Base-by-base conservation (phyloP, 345 rosid genomes). In the Hibiscus syriacus region DNA sequence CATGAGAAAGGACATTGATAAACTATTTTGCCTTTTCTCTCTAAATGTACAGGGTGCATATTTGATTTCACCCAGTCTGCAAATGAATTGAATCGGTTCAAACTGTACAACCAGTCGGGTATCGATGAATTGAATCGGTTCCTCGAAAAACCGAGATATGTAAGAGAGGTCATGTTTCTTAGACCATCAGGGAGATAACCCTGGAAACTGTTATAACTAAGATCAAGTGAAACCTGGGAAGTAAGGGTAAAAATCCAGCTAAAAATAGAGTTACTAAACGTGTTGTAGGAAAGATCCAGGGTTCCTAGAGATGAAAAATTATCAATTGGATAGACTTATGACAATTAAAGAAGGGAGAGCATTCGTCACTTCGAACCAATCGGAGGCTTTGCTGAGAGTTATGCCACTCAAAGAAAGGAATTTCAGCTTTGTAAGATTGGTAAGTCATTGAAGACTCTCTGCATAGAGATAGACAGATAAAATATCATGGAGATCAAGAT, bases 381-480 rank as follows among this genome's bases (percentile, higher is more conserved):
- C 12, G 2, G 41, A 29, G 27, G 56, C 54, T 3, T 11, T 30
- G 22, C 29, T 26, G 19, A 78, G 80, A 2, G 66, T 5, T 9
- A 32, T 50, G 0, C 0, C 0, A 55, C 69, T 63, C 53, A 79
- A 2, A 46, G 76, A 68, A 39, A 81, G 81, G 34, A 19, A 7
- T 38, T 70, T 29, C 14, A 79, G 66, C 5, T 16, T 57, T 8
- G 49, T 16, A 67, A 79, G 72, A 52, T 20, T 17, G 17, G 72
- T 53, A 19, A 79, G 45, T 81, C 82, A 81, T 5, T 27, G 14
- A n/a, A 79, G n/a, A 67, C 63, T 61, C 3, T 72, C 77, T 48
- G 1, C 63, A 60, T 7, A n/a, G 0, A 48, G 52, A 48, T n/a
- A 17, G 4, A 4, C 4, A 12, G 27, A 19, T 11, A 5, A n/a